Evolutionary conservation across 2,329 filamentous ascomycete species (phyloP).

Genomic region (Grosmannia huntii): DNA sequence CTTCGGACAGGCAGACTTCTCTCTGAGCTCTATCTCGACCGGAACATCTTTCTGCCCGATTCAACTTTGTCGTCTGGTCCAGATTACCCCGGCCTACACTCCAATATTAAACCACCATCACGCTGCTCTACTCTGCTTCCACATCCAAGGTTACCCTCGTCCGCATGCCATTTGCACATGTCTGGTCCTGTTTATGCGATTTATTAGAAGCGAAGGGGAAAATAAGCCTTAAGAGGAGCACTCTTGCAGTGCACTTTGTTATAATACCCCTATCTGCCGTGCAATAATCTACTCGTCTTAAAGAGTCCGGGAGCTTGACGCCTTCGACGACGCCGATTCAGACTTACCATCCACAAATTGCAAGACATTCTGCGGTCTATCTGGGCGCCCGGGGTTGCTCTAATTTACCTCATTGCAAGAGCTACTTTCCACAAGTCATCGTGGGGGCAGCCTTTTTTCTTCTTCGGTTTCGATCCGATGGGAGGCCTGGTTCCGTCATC

Average conservation of each 20-base stretch:
- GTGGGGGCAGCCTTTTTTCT: constrained; percentile 3
- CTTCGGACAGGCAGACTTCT: neutral
- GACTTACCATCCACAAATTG: neutral
- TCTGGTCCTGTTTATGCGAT: neutral
- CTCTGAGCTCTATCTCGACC: neutral
- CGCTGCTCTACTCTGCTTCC: neutral
- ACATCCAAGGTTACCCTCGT: neutral
- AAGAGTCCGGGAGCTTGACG: neutral
- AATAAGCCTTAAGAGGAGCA: neutral
- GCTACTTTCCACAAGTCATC: neutral
- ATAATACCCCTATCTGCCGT: neutral
- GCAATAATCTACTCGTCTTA: neutral
- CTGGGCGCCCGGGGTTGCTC: neutral
- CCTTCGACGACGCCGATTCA: neutral
- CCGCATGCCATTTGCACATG: neutral
- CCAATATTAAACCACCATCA: neutral
- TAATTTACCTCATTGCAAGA: neutral
- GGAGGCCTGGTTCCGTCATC: constrained; percentile 7
- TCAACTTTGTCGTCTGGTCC: neutral
- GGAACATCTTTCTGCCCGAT: neutral
- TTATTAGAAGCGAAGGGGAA: neutral
- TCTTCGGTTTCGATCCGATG: constrained; percentile 1
- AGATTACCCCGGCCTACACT: neutral
- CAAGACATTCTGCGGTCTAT: neutral
- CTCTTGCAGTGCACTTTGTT: neutral